phyloP scores from a whole-genome alignment of 1,284 basidiomycete species.

The Cutaneotrichosporon sp. region DNA sequence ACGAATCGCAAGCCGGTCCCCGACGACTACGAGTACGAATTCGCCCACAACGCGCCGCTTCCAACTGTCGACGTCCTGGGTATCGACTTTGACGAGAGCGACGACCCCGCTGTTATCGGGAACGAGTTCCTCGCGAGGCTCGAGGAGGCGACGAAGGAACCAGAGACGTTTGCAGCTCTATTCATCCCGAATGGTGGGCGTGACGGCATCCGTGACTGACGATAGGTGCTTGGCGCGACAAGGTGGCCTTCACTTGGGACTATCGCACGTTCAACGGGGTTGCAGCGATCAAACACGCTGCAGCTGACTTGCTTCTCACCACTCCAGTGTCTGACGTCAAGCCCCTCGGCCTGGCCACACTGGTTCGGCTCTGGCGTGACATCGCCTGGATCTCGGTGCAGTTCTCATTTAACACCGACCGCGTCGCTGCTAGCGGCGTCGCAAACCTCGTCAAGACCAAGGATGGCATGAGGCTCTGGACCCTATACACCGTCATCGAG shows the following conservation, averaged over 20 bases:
- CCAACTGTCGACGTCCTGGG: constrained; percentile 25
- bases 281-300: constrained; percentile 47
- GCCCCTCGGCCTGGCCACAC: constrained; percentile 51
- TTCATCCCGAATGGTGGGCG: constrained; percentile 30
- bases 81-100: constrained; percentile 19
- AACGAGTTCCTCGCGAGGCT: constrained; percentile 15
- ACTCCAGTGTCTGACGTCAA: constrained; percentile 46
- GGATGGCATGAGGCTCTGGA: constrained; percentile 60
- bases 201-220: too few relatives aligned
- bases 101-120: constrained; percentile 6
- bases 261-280: constrained; percentile 63
- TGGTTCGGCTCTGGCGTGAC: constrained; percentile 58
- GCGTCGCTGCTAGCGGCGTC: constrained; percentile 57
- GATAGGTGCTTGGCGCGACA: constrained; percentile 28
- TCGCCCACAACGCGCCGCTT: constrained; percentile 32
- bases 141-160: constrained; percentile 13
- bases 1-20: constrained; percentile 11
- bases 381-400: constrained; percentile 61
- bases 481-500: constrained; percentile 61
- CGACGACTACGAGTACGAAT: constrained; percentile 34
- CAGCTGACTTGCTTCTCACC: constrained; percentile 23
- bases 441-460: constrained; percentile 57
- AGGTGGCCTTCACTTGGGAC: constrained; percentile 58
- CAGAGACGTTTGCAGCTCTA: constrained; percentile 26
- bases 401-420: constrained; percentile 60